Base-by-base conservation (phyloP, 805 yeast species). In the Zygotorulaspora sp. region DNA sequence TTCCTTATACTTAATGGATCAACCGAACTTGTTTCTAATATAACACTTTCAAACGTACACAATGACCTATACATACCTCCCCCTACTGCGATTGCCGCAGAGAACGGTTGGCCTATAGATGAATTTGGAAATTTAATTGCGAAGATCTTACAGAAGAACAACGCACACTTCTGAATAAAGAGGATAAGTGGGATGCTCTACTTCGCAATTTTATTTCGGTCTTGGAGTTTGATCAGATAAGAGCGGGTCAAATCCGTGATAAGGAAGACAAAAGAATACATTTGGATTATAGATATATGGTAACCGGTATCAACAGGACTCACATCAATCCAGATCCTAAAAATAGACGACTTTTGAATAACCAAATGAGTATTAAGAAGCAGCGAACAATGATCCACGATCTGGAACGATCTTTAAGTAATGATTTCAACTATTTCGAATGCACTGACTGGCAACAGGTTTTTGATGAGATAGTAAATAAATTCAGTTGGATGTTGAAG, bases 391-490 rank as follows among this genome's bases (percentile, higher is more conserved):
- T 77, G 10, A 47, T 70, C 3, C 26, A 38, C 3, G 66, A 63
- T 6, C 45, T 77, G 16, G 69, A 59, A 21, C 12, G 31, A 0
- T 44, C 53, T 7, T 44, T 69, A 8, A 23, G 44, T 12, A 27
- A 54, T 0, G 66, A 63, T 2, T 65, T 62, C 15, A 58, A 67
- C 38, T 73, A 77, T 4, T 57, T 53, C 27, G 26, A 49, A 5
- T 66, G 73, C 10, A 76, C 73, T 0, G 57, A 79, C 49, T 79
- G 86, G 85, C 78, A 72, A 48, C 42, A 57, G n/a, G 59, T 70
- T 3, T 70, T 79, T 0, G 67, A 66, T 32, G 66, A 60, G 22
- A 69, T 78, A n/a, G 68, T 65, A 5, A 58, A 58, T 19, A 77
- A 77, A 50, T 79, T 79, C 53, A 62, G 75, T 1, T 81, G 83